A percentile compares a stretch with the other conserved stretches of the same genome.
These are phyloP conservation scores for Colletotrichum truncatum DNA, from an alignment of 2,329 filamentous ascomycete species.

Conservation along the genomic window DNA sequence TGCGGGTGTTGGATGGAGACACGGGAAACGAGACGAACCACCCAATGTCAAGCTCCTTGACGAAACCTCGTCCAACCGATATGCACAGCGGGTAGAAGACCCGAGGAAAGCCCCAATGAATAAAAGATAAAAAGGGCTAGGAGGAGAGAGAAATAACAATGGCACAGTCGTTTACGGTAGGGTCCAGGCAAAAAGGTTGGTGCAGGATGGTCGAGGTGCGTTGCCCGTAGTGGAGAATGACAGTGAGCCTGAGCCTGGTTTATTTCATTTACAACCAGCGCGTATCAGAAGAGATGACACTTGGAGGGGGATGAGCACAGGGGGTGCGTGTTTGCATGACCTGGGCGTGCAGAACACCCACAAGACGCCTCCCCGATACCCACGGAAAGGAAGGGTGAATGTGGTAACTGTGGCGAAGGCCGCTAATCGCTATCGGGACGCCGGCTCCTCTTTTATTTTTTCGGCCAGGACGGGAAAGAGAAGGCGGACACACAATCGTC, in stretches of 20 bases:
- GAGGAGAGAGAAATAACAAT: constrained; percentile 30
- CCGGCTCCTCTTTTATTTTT: not conserved
- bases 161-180: constrained; percentile 42
- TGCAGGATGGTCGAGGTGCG: constrained; percentile 15
- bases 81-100: not conserved
- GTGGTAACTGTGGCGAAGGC: not conserved
- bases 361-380: too few species aligned
- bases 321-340: not conserved
- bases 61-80: constrained; percentile 2
- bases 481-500: too few species aligned
- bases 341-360: not conserved
- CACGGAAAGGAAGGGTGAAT: not conserved
- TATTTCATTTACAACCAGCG: constrained; percentile 54
- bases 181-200: constrained; percentile 45
- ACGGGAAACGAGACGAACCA: constrained; percentile 25
- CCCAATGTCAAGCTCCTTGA: constrained; percentile 2
- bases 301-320: constrained; percentile 21
- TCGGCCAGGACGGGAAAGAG: too few species aligned
- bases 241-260: constrained; percentile 43
- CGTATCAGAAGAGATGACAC: constrained; percentile 53
- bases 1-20: constrained; percentile 12
- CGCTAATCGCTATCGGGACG: not conserved
- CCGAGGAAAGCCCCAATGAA: not conserved
- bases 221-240: constrained; percentile 50
- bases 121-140: not conserved